phyloP scores from a whole-genome alignment of 2,329 filamentous ascomycete species.

The Zymoseptoria brevis region DNA sequence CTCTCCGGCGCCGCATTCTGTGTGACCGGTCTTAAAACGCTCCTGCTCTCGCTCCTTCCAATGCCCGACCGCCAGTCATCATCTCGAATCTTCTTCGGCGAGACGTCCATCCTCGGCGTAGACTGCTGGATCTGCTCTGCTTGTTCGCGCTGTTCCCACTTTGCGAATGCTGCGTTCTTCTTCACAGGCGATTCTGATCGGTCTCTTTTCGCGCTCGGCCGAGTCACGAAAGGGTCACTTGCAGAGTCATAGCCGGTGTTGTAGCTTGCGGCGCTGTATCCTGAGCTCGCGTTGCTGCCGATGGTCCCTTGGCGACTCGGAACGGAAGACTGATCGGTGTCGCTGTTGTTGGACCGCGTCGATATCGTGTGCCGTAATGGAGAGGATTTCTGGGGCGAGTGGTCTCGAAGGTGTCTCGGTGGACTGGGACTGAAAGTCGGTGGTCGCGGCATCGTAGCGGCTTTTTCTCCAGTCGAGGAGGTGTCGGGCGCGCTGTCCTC shows the following conservation, averaged over 20 bases:
- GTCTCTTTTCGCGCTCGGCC: slow-evolving; percentile 24
- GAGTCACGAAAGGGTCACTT: slow-evolving; percentile 26
- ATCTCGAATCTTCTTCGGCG: slow-evolving; percentile 26
- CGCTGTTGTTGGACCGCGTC: slow-evolving; percentile 27
- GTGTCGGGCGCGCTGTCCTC: not conserved
- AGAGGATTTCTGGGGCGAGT: slow-evolving; percentile 28
- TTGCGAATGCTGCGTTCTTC: slow-evolving; percentile 30
- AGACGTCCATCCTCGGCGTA: slow-evolving; percentile 20
- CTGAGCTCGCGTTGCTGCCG: slow-evolving; percentile 25
- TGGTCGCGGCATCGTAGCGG: slow-evolving; percentile 19
- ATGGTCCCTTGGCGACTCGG: slow-evolving; percentile 23
- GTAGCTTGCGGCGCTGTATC: slow-evolving; percentile 19
- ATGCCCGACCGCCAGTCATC: slow-evolving; percentile 26
- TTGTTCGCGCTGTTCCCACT: slow-evolving; percentile 25
- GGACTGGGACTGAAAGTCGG: slow-evolving; percentile 22
- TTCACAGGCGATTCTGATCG: slow-evolving; percentile 31
- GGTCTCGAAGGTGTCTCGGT: slow-evolving; percentile 24
- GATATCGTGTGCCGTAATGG: slow-evolving; percentile 29
- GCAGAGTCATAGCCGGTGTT: slow-evolving; percentile 20
- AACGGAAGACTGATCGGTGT: slow-evolving; percentile 23
- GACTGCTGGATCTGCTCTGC: slow-evolving; percentile 14
- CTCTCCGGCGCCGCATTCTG: slow-evolving; percentile 22
- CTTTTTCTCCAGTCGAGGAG: not conserved
- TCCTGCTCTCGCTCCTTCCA: slow-evolving; percentile 24
- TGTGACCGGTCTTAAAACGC: slow-evolving; percentile 23